Evolutionary conservation across 805 yeast genomes (phyloP).

Genomic region (Candida andamanensis): DNA sequence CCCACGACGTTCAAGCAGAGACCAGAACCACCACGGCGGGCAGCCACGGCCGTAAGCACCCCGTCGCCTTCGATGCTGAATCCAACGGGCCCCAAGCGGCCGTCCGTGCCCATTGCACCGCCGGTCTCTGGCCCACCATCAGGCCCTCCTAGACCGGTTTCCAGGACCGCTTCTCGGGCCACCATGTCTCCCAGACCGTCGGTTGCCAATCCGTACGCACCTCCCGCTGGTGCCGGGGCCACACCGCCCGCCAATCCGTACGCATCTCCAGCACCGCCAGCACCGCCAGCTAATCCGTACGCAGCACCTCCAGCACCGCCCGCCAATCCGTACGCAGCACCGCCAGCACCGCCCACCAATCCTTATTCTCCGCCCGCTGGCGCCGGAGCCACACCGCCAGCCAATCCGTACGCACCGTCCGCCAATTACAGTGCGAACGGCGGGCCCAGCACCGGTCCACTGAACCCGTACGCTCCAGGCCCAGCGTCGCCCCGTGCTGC

Average conservation of each 20-base stretch:
- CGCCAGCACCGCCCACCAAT: conserved; percentile 19
- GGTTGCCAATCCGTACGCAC: conserved; percentile 31
- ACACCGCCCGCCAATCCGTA: conserved; percentile 3
- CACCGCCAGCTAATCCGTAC: conserved; percentile 10
- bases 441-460: conserved; percentile 9
- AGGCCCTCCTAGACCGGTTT: conserved; percentile 21
- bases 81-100: conserved; percentile 15
- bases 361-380: conserved; percentile 23
- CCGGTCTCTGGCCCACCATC: conserved; percentile 12
- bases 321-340: conserved; percentile 15
- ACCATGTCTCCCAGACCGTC: conserved; percentile 16
- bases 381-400: conserved; percentile 11
- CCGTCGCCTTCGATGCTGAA: conserved; percentile 10
- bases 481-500: no score
- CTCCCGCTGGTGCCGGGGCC: conserved; percentile 16
- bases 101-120: conserved; percentile 6
- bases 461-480: conserved; percentile 13
- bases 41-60: conserved; percentile 35
- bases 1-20: conserved; percentile 48
- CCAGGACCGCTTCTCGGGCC: conserved; percentile 16
- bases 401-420: conserved; percentile 6
- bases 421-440: background rate
- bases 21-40: conserved; percentile 39
- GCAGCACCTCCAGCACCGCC: conserved; percentile 8
- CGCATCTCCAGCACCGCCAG: conserved; percentile 2